Evolutionary conservation across 2,329 filamentous ascomycete species (phyloP).

Genomic region (Trichoderma sp.): DNA sequence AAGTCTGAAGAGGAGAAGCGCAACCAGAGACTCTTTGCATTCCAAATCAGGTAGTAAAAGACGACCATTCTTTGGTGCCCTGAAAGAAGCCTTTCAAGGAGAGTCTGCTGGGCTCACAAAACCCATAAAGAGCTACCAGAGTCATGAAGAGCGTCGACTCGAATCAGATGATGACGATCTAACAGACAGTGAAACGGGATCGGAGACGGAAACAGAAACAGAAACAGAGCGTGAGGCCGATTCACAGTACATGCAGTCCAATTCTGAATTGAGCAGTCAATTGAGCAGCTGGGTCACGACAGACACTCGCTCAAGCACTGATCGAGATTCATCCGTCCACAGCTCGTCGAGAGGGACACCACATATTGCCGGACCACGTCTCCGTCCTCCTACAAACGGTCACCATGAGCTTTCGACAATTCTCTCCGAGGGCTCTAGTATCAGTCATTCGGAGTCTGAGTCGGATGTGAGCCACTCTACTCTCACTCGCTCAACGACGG

Average conservation of each 20-base stretch:
- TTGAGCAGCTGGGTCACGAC: constrained; percentile 18
- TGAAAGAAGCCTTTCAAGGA: constrained; percentile 64
- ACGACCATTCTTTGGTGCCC: constrained; percentile 56
- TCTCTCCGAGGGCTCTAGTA: constrained; percentile 51
- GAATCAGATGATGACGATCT: constrained; percentile 28
- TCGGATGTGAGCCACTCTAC: constrained; percentile 52
- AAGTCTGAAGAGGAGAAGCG: constrained; percentile 57
- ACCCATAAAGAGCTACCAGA: constrained; percentile 51
- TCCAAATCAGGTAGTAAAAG: constrained; percentile 47
- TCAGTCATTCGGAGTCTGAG: constrained; percentile 49
- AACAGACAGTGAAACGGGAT: constrained; percentile 15
- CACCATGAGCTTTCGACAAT: constrained; percentile 60
- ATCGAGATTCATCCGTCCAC: constrained; percentile 26
- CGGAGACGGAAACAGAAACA: background rate
- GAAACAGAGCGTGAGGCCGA: background rate
- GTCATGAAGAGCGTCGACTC: constrained; percentile 44
- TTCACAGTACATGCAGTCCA: constrained; percentile 24
- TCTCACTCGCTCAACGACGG: constrained; percentile 53
- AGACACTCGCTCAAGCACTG: constrained; percentile 15
- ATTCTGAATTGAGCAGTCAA: constrained; percentile 19
- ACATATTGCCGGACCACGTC: constrained; percentile 37
- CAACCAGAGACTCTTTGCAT: constrained; percentile 53
- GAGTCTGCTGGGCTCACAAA: constrained; percentile 55
- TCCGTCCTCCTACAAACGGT: constrained; percentile 55
- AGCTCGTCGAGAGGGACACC: constrained; percentile 28